Evolutionary conservation across 805 yeast species (phyloP), one percentile per base, ranked within the genome.

Genomic region (Cyberlindnera lachancei): DNA sequence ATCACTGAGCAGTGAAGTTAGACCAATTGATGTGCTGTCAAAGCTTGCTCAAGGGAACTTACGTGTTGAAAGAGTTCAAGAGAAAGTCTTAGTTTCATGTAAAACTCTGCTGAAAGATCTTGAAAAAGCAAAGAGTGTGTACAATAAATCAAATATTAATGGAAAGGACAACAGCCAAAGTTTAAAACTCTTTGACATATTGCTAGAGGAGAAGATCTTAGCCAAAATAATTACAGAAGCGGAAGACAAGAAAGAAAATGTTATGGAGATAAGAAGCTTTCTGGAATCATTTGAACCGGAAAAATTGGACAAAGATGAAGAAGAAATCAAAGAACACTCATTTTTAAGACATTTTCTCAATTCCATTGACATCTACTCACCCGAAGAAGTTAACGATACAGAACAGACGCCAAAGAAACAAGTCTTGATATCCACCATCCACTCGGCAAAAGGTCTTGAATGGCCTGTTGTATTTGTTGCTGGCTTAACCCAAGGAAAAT

Each of bases 391-490:
- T 5, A 12, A 22, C 2, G 39, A 15, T n/a, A 36, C 22, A 14
- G 12, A n/a, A 9, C 20, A 18, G 10, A 32, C 26, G n/a, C 18
- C 33, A 3, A 60, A 36, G 4, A 64, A 59, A 1, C 46, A 45
- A n/a, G 66, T 75, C 1, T 57, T 70, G 0, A 57, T 90, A 0
- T 80, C 94, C 1, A 92, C 97, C 0, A 80, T 90, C 10, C 98
- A 90, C 52, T 85, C 87, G 0, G 76, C 96, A 2, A 90, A 90
- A 53, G 98, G 98, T 1, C 63, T 88, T 3, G 98, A 90, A 52
- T 90, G 97, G 96, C 90, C 95, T 0, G 73, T 84, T 11, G 96
- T 90, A 0, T 84, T 85, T 50, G 70, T 85, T 10, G 86, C 94
- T 0, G 80, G 84, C 0, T 57, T 83, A 13, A 63, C 70, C 20